Percentiles rank a stretch among this genome's conserved stretches.
These are phyloP conservation scores for Triangularia verruculosa DNA, from an alignment of 2,329 filamentous ascomycete species.

Conservation along the genomic window DNA sequence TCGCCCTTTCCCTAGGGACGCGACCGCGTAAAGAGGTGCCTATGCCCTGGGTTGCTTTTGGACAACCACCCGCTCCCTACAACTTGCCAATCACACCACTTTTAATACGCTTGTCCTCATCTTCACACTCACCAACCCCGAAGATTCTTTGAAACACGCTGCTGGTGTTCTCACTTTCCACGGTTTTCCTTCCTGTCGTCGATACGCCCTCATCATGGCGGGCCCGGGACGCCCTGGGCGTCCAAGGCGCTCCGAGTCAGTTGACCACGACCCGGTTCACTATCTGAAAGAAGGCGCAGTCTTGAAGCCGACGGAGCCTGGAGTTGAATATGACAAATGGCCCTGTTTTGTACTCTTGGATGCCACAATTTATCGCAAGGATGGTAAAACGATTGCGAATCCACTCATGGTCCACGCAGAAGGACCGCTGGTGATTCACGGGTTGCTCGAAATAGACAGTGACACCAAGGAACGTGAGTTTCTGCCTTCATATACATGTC, in stretches of 20 bases:
- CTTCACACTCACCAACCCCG: too few species aligned
- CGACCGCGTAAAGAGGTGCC: too few species aligned
- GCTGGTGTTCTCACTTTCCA: background rate
- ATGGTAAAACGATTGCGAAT: slow-evolving; percentile 55
- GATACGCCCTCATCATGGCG: slow-evolving; percentile 21
- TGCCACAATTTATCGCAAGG: slow-evolving; percentile 55
- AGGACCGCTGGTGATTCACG: slow-evolving; percentile 61
- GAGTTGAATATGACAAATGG: slow-evolving; percentile 48
- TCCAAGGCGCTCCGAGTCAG: slow-evolving; percentile 41
- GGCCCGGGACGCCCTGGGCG: slow-evolving; percentile 30
- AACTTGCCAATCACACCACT: too few species aligned
- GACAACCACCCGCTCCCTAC: too few species aligned
- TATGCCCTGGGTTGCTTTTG: too few species aligned
- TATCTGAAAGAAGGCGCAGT: slow-evolving; percentile 37
- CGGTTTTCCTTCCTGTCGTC: background rate
- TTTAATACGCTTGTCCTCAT: too few species aligned
- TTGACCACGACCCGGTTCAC: slow-evolving; percentile 38
- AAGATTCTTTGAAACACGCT: background rate
- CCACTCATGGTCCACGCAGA: slow-evolving; percentile 58
- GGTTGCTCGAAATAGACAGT: slow-evolving; percentile 52
- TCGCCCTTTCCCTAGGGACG: too few species aligned
- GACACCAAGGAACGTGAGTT: background rate
- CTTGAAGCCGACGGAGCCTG: slow-evolving; percentile 34
- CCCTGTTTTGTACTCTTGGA: slow-evolving; percentile 61
- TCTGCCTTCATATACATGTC: background rate